Conservation (phyloP, 1,284 basidiomycete genomes). For the Ganoderma multipileum region DNA sequence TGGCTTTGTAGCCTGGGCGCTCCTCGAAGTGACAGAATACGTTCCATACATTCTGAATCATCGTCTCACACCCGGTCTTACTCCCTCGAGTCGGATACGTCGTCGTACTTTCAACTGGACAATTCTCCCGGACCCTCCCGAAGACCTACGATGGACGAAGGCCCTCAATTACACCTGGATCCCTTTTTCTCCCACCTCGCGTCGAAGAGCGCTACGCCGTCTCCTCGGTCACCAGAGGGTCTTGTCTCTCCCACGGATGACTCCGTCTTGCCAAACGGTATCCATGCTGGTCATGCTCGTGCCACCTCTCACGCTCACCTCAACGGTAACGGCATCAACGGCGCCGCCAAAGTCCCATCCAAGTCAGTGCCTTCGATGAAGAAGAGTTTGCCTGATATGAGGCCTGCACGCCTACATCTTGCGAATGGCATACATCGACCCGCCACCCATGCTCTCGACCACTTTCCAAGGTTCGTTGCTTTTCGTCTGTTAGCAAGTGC, state of each 20-base stretch:
- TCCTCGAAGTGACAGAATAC: slow-evolving; percentile 20
- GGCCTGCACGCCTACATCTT: slow-evolving; percentile 58
- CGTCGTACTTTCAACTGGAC: slow-evolving; percentile 52
- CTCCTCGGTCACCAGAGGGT: slow-evolving; percentile 60
- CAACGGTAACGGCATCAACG: slow-evolving; percentile 20
- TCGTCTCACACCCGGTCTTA: slow-evolving; percentile 60
- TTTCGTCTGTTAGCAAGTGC: neutral
- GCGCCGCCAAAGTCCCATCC: slow-evolving; percentile 38
- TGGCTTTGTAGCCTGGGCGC: slow-evolving; percentile 16
- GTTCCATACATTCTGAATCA: slow-evolving; percentile 22
- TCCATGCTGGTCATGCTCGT: slow-evolving; percentile 52
- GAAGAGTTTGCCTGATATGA: slow-evolving; percentile 90
- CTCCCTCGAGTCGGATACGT: slow-evolving; percentile 67
- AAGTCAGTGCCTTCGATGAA: slow-evolving; percentile 58
- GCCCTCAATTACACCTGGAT: slow-evolving; percentile 59
- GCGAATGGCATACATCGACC: slow-evolving; percentile 31
- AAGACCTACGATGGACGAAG: slow-evolving; percentile 43
- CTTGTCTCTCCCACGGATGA: slow-evolving; percentile 50
- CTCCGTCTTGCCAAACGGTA: slow-evolving; percentile 25
- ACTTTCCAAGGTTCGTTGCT: slow-evolving; percentile 50
- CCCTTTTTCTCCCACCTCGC: slow-evolving; percentile 49
- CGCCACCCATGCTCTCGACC: slow-evolving; percentile 38
- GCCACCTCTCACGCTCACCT: slow-evolving; percentile 68
- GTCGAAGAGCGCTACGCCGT: slow-evolving; percentile 40
- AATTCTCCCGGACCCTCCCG: slow-evolving; percentile 28